Evolutionary conservation across 768 basidiomycete genomes (phyloP), one percentile per base, ranked within the genome.

Genomic region (Phlebiopsis flavidoalba): DNA sequence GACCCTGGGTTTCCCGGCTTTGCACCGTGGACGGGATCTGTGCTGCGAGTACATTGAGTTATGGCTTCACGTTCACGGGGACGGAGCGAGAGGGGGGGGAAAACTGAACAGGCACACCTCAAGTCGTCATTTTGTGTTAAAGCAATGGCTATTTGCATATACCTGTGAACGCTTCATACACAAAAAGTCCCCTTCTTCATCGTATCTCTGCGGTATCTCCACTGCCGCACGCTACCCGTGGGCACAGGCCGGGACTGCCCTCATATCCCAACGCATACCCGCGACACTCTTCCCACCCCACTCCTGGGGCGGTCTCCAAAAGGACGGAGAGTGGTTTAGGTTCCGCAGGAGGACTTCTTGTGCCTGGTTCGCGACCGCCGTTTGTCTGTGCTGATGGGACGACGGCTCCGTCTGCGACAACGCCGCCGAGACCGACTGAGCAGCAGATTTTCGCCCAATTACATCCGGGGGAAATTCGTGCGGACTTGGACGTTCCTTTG

Each of bases 221-320:
- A 48, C 8, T 64, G 53, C 10, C 58, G 57, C 5, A 59, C 54
- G 35, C 62, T 57, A 15, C 66, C 65, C n/a, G 58, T 59, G 7
- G 55, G 54, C 5, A 65, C 50, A 17, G 71, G 64, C 62, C 69
- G 62, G n/a, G n/a, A 55, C 73, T 74, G 15, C 69, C 68, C 5
- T 63, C 55, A 59, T 69, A 73, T 11, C 73, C 72, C 63, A 70
- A 62, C 11, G 70, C 72, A 57, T 74, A 74, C 1, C 72, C 73
- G 17, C 54, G 37, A 46, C n/a, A n/a, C 62, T 65, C 63, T 69
- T 70, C 22, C 70, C 69, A 6, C 70, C 70, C 67, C 68, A 65
- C 40, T 65, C 66, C 31, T 53, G 60, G 51, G 61, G 40, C 3
- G 72, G 70, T 45, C 72, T 57, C 66, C 69, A 73, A 63, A 73